Conservation (phyloP, 495 filamentous ascomycete species). For the Astrothelium macrocarpum region DNA sequence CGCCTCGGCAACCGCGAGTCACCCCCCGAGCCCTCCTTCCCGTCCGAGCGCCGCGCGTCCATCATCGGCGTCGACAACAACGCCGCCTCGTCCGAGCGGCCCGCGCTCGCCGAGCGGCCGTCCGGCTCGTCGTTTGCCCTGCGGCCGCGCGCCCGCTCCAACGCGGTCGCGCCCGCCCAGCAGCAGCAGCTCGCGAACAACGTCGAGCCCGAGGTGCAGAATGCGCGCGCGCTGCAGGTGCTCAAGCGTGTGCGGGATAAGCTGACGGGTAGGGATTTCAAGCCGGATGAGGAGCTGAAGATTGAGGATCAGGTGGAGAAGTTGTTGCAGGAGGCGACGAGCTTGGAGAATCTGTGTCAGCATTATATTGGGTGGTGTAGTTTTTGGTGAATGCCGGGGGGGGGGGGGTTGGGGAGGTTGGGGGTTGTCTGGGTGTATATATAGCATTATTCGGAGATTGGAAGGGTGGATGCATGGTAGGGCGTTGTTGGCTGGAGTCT, state of each 20-base stretch:
- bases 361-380: slow-evolving; percentile 98
- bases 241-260: slow-evolving; percentile 89
- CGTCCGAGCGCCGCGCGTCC: slow-evolving; percentile 61
- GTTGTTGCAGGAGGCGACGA: slow-evolving; percentile 87
- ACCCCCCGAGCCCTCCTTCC: slow-evolving; percentile 67
- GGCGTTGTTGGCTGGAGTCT: too few species aligned
- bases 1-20: slow-evolving; percentile 80
- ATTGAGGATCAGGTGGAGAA: slow-evolving; percentile 89
- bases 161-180: slow-evolving; percentile 20
- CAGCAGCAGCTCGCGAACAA: slow-evolving; percentile 8
- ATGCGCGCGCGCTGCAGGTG: slow-evolving; percentile 85
- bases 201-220: slow-evolving; percentile 68
- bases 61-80: slow-evolving; percentile 59
- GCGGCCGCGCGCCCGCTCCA: slow-evolving; percentile 28
- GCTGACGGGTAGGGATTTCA: slow-evolving; percentile 66
- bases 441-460: too few species aligned
- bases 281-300: slow-evolving; percentile 63
- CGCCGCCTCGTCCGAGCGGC: slow-evolving; percentile 8
- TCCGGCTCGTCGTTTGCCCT: slow-evolving; percentile 18
- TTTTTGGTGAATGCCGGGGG: slow-evolving; percentile 54
- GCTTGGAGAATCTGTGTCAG: slow-evolving; percentile 93
- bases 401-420: too few species aligned
- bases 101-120: slow-evolving; percentile 11
- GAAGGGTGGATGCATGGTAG: too few species aligned
- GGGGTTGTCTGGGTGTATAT: too few species aligned